Evolutionary conservation across 495 filamentous ascomycete genomes (phyloP), one percentile per base, ranked within the genome.

Genomic region (Tuber indicum): DNA sequence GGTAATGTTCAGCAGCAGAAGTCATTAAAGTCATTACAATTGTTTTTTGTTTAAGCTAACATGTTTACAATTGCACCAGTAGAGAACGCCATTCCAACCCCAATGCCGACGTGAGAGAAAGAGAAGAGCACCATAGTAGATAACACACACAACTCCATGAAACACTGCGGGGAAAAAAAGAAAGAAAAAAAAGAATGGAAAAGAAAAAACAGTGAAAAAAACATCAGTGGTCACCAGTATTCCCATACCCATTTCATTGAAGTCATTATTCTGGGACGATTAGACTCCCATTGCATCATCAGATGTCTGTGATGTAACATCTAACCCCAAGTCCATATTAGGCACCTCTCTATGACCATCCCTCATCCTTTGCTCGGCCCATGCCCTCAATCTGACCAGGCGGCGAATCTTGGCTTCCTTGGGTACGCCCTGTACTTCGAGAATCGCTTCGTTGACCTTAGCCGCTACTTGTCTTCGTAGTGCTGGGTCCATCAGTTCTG

Each of bases 391-490:
- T 80, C 91, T 90, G 71, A 96, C 90, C 6, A 98, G 87, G 76
- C 90, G 88, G 72, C 91, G 88, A 72, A 99, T 91, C 72, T 91
- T 92, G 42, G 95, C 92, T 84, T 97, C 92, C 78, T 91, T 89
- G 78, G 90, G 87, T 78, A 90, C 88, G 21, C 91, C 89, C 79
- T 93, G 90, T 73, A 87, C 89, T 74, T 87, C 86, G 43, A 98
- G 86, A 58, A 99, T 92, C 43, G 93, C 95, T 85, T 93, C 89
- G 81, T 98, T 98, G 43, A 98, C 96, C 70, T 88, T 86, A 70
- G 89, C 88, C 9, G 96, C 94, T 42, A 97, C 94, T 16, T 90
- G 88, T 83, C 89, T 88, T 82, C 96, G 90, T n/a, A 99, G 88
- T 72, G 88, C 87, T n/a, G 94, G 90, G 80, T 95, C 87, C 42